Evolutionary conservation across 345 rosid genomes (phyloP), one percentile per base, ranked within the genome.

Genomic region (Bruguiera sexangula): DNA sequence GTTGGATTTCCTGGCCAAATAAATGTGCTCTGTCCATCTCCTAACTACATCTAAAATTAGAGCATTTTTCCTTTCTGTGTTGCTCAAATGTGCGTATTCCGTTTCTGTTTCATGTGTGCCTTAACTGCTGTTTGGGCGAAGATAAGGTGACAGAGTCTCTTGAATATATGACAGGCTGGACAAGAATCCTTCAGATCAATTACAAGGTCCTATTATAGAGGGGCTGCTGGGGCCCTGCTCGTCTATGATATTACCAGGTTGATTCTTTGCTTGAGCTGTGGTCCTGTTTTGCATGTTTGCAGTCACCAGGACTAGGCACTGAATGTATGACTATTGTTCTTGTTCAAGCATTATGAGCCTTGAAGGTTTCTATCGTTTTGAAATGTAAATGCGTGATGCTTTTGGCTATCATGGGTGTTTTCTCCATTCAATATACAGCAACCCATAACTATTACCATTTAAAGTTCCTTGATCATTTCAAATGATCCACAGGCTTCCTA

Each of bases 151-250:
- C 2, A 3, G 29, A 24, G 22, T 24, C 18, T 56, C 16, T 56
- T 24, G 29, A 22, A 9, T 21, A 24, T 56, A 21, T 56, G 22
- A 56, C 60, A 68, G 72, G 72, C 72, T 9, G 72, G 72, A 18
- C 72, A 68, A 59, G 72, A 68, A 32, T 37, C 54, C 19, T 68
- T 68, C 72, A 37, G 72, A 37, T 68, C 72, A 26, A 68, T 68
- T 18, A 43, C 64, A 19, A 37, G 65, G 43, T 68, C 64, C n/a
- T 68, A 57, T 36, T 68, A 68, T 20, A 19, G 72, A 39, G 72
- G 72, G 5, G 72, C 72, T 68, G 72, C 72, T 43, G 63, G 72
- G 43, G 72, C 72, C 4, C 43, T 58, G 55, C 72, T 68, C 6
- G 72, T 68, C 51, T 68, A 58, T 27, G 72, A 68, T 57, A 58